Conservation (phyloP, 768 basidiomycete genomes). For the Candolleomyces efflorescens region DNA sequence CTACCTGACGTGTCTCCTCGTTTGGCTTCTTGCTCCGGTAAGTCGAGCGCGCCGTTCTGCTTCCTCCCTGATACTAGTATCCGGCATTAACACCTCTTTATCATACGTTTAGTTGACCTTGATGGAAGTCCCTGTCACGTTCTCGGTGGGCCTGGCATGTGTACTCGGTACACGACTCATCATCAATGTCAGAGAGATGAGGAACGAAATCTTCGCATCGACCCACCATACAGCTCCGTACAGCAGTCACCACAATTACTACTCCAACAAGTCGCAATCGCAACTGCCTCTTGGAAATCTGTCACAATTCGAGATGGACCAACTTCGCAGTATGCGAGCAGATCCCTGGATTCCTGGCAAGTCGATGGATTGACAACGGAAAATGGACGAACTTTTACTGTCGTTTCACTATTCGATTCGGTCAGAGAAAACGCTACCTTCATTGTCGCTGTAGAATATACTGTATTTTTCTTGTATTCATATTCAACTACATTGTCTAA, state of each 20-base stretch:
- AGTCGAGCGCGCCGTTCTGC: conserved; percentile 8
- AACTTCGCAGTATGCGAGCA: not conserved
- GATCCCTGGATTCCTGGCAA: not conserved
- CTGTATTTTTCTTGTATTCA: too few relatives aligned
- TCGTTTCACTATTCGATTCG: too few relatives aligned
- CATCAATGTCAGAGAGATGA: conserved; percentile 47
- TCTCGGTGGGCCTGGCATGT: conserved; percentile 54
- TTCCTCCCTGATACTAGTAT: not conserved
- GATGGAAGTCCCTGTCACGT: conserved; percentile 53
- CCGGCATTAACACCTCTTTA: not conserved
- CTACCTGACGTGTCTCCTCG: conserved; percentile 46
- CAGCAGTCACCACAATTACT: too few relatives aligned
- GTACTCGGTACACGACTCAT: conserved; percentile 52
- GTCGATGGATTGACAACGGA: too few relatives aligned
- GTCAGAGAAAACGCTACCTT: too few relatives aligned
- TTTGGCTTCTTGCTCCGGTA: conserved; percentile 36
- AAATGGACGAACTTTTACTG: too few relatives aligned
- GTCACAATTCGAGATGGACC: not conserved
- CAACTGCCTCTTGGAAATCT: not conserved
- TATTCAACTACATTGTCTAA: too few relatives aligned
- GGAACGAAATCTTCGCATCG: not conserved
- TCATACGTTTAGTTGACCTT: conserved; percentile 25
- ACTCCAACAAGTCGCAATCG: too few relatives aligned
- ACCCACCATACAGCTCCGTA: not conserved
- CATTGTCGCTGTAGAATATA: too few relatives aligned